Evolutionary conservation across 805 yeast genomes (phyloP).

Genomic region (Hanseniaspora nectarophila): DNA sequence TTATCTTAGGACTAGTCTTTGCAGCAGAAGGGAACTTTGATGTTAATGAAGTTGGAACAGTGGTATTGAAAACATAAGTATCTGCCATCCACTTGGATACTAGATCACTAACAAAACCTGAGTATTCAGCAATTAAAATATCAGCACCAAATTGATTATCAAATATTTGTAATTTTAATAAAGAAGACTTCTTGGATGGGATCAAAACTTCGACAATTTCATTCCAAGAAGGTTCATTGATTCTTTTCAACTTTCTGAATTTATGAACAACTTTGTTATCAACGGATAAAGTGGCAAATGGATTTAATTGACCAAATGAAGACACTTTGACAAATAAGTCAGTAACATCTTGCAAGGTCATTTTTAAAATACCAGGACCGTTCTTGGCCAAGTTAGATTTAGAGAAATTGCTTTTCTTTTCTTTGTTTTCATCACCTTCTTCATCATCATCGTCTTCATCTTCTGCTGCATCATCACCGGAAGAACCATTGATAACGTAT

Average conservation of each 20-base stretch:
- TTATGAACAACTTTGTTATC: constrained; percentile 44
- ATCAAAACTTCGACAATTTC: constrained; percentile 50
- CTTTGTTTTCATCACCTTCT: neutral
- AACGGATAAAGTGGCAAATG: constrained; percentile 56
- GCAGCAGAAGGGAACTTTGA: constrained; percentile 4
- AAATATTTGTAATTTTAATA: constrained; percentile 44
- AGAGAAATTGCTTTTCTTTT: constrained; percentile 14
- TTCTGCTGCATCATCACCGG: constrained; percentile 18
- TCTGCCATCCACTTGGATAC: constrained; percentile 9
- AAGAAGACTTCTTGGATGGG: constrained; percentile 47
- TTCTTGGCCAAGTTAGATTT: constrained; percentile 34
- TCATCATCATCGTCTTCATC: constrained; percentile 20
- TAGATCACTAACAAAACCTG: constrained; percentile 11
- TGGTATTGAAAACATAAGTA: constrained; percentile 1
- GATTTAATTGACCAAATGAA: constrained; percentile 36
- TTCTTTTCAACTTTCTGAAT: constrained; percentile 51
- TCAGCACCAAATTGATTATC: constrained; percentile 43
- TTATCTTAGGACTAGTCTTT: constrained; percentile 15
- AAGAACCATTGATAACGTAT: constrained; percentile 27
- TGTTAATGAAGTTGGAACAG: neutral
- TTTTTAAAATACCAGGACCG: constrained; percentile 64
- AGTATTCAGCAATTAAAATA: constrained; percentile 40
- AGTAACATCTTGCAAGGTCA: constrained; percentile 49
- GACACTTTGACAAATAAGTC: constrained; percentile 44
- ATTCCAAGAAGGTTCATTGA: constrained; percentile 66